Evolutionary conservation across 768 basidiomycete genomes (phyloP).

Genomic region (Mycena vulgaris): DNA sequence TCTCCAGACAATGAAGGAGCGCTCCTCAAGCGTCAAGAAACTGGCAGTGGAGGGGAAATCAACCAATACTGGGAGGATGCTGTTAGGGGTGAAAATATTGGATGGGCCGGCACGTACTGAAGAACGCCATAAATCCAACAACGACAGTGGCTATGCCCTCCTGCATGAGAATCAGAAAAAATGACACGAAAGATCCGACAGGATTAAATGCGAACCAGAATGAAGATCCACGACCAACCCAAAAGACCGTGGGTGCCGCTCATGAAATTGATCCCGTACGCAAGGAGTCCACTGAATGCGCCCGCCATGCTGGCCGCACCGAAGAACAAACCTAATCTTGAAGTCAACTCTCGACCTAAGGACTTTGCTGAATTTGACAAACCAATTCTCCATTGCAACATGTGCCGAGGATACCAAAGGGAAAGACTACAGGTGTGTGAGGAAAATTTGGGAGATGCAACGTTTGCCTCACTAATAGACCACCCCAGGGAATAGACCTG

Average conservation of each 20-base stretch:
- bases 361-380: neutral
- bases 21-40: slow-evolving; percentile 75
- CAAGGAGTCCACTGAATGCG: slow-evolving; percentile 74
- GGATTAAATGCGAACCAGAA: neutral
- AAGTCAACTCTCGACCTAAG: too few species aligned
- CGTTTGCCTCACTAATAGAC: slow-evolving; percentile 72
- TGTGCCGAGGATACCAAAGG: slow-evolving; percentile 80
- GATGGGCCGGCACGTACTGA: slow-evolving; percentile 51
- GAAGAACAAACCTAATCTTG: slow-evolving; percentile 61
- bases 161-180: slow-evolving; percentile 40
- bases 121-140: slow-evolving; percentile 69
- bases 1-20: slow-evolving; percentile 66
- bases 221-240: slow-evolving; percentile 83
- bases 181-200: neutral
- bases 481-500: slow-evolving; percentile 82
- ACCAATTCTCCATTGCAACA: slow-evolving; percentile 72
- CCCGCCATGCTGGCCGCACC: slow-evolving; percentile 76
- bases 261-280: slow-evolving; percentile 71
- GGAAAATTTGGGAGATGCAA: neutral
- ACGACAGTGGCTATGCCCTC: slow-evolving; percentile 76
- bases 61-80: slow-evolving; percentile 61
- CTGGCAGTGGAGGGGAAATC: slow-evolving; percentile 73
- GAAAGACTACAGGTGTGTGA: slow-evolving; percentile 60
- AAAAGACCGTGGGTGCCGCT: slow-evolving; percentile 58
- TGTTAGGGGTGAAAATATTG: neutral